Evolutionary conservation across 768 basidiomycete species (phyloP).

Genomic region (Macrolepiota dolichaula): DNA sequence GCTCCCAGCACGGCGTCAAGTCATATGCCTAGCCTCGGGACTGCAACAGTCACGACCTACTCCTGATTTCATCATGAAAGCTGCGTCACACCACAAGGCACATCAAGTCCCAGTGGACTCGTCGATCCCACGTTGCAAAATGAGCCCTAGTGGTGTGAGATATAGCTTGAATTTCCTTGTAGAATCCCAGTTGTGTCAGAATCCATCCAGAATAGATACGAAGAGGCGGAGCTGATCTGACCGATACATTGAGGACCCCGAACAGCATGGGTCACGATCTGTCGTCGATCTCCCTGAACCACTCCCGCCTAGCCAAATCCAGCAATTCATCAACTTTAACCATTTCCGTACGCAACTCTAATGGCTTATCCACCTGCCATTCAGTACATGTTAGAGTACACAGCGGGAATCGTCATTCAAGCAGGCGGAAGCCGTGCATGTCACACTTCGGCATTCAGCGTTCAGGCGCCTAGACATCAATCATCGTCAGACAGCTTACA

Average conservation of each 20-base stretch:
- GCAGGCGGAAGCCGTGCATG: neutral
- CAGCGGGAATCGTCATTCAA: neutral
- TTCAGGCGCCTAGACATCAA: neutral
- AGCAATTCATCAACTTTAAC: constrained; percentile 3
- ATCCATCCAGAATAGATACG: constrained; percentile 2
- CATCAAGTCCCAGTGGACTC: constrained; percentile 14
- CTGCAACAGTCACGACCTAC: constrained; percentile 9
- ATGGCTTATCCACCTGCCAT: neutral
- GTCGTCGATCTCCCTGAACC: constrained; percentile 7
- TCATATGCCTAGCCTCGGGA: constrained; percentile 10
- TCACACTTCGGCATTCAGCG: neutral
- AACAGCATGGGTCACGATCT: neutral
- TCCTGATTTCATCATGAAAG: constrained; percentile 14
- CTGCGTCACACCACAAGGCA: constrained; percentile 15
- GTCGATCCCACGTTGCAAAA: constrained; percentile 27
- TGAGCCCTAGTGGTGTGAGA: constrained; percentile 19
- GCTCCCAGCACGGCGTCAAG: neutral
- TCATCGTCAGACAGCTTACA: constrained; percentile 4
- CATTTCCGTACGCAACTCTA: constrained; percentile 6
- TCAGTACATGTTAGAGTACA: neutral
- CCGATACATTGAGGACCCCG: neutral
- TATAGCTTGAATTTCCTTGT: neutral
- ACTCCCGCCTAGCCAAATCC: constrained; percentile 4
- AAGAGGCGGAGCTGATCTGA: neutral
- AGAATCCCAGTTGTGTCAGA: constrained; percentile 14